Evolutionary conservation across 2,329 filamentous ascomycete species (phyloP).

Genomic region (Teratosphaeria epicoccoides): DNA sequence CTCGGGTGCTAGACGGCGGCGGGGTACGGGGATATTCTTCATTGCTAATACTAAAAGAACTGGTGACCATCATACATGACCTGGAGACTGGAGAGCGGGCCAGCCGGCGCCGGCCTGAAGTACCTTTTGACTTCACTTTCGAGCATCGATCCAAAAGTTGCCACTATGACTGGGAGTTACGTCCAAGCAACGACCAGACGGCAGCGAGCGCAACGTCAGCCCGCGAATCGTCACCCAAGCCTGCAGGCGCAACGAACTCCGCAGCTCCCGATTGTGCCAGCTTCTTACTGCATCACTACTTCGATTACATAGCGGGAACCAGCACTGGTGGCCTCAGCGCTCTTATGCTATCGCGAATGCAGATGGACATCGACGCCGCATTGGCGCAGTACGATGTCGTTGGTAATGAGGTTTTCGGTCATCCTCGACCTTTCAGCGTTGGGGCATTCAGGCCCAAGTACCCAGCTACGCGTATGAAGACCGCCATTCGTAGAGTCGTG

Average conservation of each 20-base stretch:
- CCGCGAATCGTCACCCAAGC: background rate
- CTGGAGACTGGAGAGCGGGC: background rate
- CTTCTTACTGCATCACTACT: slow-evolving; percentile 20
- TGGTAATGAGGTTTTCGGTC: slow-evolving; percentile 1
- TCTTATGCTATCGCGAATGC: slow-evolving; percentile 28
- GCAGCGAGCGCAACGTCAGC: background rate
- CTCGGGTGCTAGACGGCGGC: background rate
- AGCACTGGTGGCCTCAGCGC: slow-evolving; percentile 33
- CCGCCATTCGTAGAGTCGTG: background rate
- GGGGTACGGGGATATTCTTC: background rate
- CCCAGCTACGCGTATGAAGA: background rate
- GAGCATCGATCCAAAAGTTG: background rate
- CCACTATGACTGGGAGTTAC: background rate
- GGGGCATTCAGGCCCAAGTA: background rate
- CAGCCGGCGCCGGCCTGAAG: background rate
- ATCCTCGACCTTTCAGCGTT: background rate
- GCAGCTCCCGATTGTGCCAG: background rate
- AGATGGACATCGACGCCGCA: slow-evolving; percentile 28
- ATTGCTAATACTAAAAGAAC: background rate
- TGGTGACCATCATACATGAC: background rate
- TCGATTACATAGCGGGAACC: slow-evolving; percentile 31
- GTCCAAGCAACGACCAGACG: background rate
- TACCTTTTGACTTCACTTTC: background rate
- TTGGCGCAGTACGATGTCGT: slow-evolving; percentile 24
- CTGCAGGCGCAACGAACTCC: background rate